Conservation (phyloP, 2,329 filamentous ascomycete species). For the Xylariaceae sp. region DNA sequence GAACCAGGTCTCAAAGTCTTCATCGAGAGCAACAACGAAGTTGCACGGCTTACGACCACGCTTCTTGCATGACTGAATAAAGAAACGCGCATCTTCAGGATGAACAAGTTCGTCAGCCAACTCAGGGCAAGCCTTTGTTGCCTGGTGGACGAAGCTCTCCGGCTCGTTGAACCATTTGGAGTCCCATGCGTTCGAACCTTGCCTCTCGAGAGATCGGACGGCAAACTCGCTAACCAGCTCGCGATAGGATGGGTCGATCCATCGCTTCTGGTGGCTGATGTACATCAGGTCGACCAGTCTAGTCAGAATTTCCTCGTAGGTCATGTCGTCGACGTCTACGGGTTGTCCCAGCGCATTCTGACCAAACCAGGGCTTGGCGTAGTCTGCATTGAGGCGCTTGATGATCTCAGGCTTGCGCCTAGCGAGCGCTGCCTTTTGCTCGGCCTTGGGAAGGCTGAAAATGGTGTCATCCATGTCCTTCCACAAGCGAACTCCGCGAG, state of each 20-base stretch:
- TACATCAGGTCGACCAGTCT: slow-evolving; percentile 88
- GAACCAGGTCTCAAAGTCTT: slow-evolving; percentile 98
- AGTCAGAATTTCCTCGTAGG: slow-evolving; percentile 79
- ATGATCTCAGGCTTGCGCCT: slow-evolving; percentile 89
- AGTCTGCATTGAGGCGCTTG: slow-evolving; percentile 91
- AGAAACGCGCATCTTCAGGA: slow-evolving; percentile 96
- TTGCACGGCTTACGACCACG: slow-evolving; percentile 93
- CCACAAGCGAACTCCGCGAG: slow-evolving; percentile 94
- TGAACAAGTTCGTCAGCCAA: slow-evolving; percentile 89
- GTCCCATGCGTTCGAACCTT: slow-evolving; percentile 72
- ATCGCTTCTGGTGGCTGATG: slow-evolving; percentile 81
- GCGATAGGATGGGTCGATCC: slow-evolving; percentile 82
- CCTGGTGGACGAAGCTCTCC: slow-evolving; percentile 69
- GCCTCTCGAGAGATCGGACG: slow-evolving; percentile 91
- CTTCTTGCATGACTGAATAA: slow-evolving; percentile 85
- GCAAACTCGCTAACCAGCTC: slow-evolving; percentile 91
- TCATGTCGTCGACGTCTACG: slow-evolving; percentile 93
- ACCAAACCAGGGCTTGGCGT: slow-evolving; percentile 96
- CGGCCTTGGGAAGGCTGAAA: slow-evolving; percentile 92
- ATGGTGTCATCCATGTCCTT: slow-evolving; percentile 98
- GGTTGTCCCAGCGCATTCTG: slow-evolving; percentile 74
- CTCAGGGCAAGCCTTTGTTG: slow-evolving; percentile 79
- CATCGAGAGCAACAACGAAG: slow-evolving; percentile 89
- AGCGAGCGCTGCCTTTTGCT: slow-evolving; percentile 80
- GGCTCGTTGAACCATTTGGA: slow-evolving; percentile 83